Base-by-base conservation (phyloP, 140 eudicot species). In the Cichorium intybus region DNA sequence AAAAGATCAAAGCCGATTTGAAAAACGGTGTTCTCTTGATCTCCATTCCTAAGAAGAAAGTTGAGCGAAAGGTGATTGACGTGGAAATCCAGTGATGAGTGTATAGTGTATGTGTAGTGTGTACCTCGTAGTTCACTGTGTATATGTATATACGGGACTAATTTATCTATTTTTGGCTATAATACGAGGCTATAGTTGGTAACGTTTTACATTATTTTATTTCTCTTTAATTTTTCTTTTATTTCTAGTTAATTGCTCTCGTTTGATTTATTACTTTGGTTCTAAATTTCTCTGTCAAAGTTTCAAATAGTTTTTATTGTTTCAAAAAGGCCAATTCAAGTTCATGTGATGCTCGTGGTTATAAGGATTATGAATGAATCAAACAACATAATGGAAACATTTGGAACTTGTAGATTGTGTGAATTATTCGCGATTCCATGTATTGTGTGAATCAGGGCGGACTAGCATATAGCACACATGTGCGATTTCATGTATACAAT, bases 21-120 rank as follows among this genome's bases (percentile, higher is more conserved):
- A 87, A 85, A 62, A 83, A 87, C 72, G 97, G 97, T 0, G 96
- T 91, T 66, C 87, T 91, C 9, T 63, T 46, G 60, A 73, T 90
- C 20, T 77, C 85, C 1, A 72, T 90, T 53, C 97, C 96, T 1
- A 87, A 82, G 82, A 45, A 66, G 28, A 81, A 76, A 41, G 84
- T 74, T 15, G 95, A 90, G 74, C 75, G 77, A 61, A 84, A 81
- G 60, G 93, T 90, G 27, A 64, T 90, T 1, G 89, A 90, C 73
- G 97, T 90, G 4, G 64, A 81, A 71, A 83, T 87, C 46, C 74
- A 73, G 66, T 80, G 66, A 83, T 6, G 66, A 17, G 26, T 26
- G 9, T 22, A 31, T 18, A 2, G 62, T 33, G 2, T 62, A 20
- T 50, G 0, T 21, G 0, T 0, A 45, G 22, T 17, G 5, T 64